A percentile compares a stretch with the other conserved stretches of the same genome.
Evolutionary conservation across 169 alveolate species (phyloP).

Genomic region (Plasmodium relictum): DNA sequence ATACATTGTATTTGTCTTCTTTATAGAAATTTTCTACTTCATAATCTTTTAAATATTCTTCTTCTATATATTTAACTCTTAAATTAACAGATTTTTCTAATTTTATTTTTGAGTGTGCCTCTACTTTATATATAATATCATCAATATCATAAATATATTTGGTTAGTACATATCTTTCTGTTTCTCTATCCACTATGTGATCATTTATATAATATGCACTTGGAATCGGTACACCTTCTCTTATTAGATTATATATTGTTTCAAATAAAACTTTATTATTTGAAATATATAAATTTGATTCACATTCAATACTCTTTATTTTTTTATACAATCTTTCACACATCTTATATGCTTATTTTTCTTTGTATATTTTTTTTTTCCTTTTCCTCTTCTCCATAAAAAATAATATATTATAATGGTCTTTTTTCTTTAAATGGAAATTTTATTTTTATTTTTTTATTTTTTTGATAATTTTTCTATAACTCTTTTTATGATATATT

Average conservation of each 20-base stretch:
- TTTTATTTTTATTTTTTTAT: no score
- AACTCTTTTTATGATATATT: no score
- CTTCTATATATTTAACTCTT: constrained; percentile 29
- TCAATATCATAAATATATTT: constrained; percentile 69
- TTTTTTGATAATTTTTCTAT: no score
- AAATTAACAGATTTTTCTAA: constrained; percentile 29
- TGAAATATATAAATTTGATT: constrained; percentile 56
- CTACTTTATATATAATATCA: constrained; percentile 73
- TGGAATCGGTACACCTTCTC: constrained; percentile 71
- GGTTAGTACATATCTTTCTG: constrained; percentile 68
- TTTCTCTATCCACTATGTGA: constrained; percentile 63
- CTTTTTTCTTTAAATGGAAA: no score
- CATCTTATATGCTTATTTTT: constrained; percentile 5
- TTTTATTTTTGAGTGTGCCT: constrained; percentile 70
- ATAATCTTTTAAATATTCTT: constrained; percentile 40
- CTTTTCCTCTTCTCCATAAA: no score
- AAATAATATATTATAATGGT: no score
- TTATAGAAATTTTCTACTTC: constrained; percentile 57
- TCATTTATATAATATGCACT: constrained; percentile 56
- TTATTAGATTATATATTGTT: constrained; percentile 43
- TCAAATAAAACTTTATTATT: constrained; percentile 67
- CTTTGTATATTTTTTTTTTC: not conserved
- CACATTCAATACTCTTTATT: constrained; percentile 57
- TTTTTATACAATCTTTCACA: constrained; percentile 50
- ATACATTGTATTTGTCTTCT: constrained; percentile 46